Base-by-base conservation (phyloP, 1,139 yeast species). In the Oligophagozyma castellii region DNA sequence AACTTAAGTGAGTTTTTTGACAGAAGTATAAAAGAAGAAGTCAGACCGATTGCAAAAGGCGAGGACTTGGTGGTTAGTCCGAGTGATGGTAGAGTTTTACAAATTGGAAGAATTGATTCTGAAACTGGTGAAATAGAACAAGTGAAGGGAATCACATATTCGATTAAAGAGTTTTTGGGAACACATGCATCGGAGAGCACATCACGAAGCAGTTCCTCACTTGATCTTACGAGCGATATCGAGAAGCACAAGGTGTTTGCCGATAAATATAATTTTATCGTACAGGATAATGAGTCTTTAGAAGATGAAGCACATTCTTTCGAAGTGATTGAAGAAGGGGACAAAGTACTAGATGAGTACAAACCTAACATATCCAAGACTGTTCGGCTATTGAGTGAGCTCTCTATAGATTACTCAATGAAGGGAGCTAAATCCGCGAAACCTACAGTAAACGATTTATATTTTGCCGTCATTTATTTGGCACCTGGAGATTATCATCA, bases 401-500 rank as follows among this genome's bases (percentile, higher is more conserved):
- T 50, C 14, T 42, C 54, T 7, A 18, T 38, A 16, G 41, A 37
- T 23, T 40, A 43, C 26, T 23, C 40, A 18, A 36, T 38, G 21
- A 35, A 36, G 14, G 28, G 33, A 19, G 31, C 38, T 8, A 32
- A 33, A n/a, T 31, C 33, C 8, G 50, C 42, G 13, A 10, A 10
- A 10, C 20, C 20, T 7, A 49, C 51, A 4, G 37, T 44, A 28
- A 79, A 75, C 36, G 74, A 75, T 44, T 61, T 92, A 33, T 89
- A 67, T 51, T 89, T 80, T 53, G 75, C 94, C 1, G 99, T 92
- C 14, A 83, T 92, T 22, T 92, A 92, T 51, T 65, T 92, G 34
- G 95, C 96, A 0, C 99, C 99, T 1, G 99, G 98, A 22, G 98
- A 92, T 52, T 92, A 92, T 55, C 99, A 92, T 57, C 76, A 94